Conservation (phyloP, 2,329 filamentous ascomycete species). For the Neonectria magnoliae region DNA sequence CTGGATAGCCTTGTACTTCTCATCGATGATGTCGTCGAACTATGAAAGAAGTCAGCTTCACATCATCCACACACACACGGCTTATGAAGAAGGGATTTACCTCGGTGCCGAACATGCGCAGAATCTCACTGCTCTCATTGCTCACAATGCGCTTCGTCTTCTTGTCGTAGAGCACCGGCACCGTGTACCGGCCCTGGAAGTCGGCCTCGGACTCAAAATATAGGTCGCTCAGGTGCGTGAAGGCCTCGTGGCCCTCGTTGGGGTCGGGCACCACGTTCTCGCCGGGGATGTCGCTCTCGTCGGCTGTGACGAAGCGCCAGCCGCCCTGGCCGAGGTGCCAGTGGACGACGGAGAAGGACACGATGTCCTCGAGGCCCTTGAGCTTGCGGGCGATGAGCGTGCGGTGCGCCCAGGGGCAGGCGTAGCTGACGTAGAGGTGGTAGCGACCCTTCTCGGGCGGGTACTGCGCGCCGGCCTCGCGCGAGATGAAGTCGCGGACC, state of each 20-base stretch:
- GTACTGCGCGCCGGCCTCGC: conserved; percentile 76
- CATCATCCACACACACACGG: not conserved
- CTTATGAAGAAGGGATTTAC: conserved; percentile 53
- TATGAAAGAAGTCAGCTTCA: conserved; percentile 30
- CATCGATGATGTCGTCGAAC: conserved; percentile 77
- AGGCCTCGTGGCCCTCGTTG: conserved; percentile 74
- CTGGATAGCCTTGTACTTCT: conserved; percentile 68
- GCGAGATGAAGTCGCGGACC: conserved; percentile 84
- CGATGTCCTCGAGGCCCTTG: conserved; percentile 89
- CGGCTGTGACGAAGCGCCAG: conserved; percentile 81
- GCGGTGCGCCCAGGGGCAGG: conserved; percentile 93
- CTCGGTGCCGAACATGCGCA: conserved; percentile 85
- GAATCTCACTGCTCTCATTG: conserved; percentile 93
- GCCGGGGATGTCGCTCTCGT: conserved; percentile 66
- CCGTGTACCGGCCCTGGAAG: conserved; percentile 84
- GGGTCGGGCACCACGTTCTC: conserved; percentile 74
- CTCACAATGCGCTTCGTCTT: conserved; percentile 80
- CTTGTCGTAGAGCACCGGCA: conserved; percentile 87
- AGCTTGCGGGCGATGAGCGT: conserved; percentile 88
- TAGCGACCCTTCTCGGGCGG: conserved; percentile 90
- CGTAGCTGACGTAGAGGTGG: conserved; percentile 94
- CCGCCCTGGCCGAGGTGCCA: conserved; percentile 82
- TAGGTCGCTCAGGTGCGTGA: conserved; percentile 77
- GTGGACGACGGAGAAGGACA: conserved; percentile 84
- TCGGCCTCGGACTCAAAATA: conserved; percentile 80